Conservation (phyloP, 371 early-diverging fungal genomes). For the Apophysomyces elegans region DNA sequence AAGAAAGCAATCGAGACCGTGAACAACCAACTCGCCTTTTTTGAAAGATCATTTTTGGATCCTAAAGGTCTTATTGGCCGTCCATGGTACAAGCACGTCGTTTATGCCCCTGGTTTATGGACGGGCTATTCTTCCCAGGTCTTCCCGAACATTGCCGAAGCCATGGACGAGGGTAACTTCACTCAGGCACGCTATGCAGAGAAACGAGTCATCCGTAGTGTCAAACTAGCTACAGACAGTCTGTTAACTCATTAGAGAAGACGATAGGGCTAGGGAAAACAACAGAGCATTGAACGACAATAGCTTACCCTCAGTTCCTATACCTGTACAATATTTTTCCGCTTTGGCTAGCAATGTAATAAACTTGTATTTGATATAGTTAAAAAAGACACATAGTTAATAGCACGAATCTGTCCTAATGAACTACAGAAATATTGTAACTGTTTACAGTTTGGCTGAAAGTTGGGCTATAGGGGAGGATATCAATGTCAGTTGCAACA, state of each 20-base stretch:
- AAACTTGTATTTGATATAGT: too few species aligned
- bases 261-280: too few species aligned
- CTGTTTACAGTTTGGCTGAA: too few species aligned
- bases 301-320: too few species aligned
- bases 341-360: too few species aligned
- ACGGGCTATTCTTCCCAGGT: slow-evolving; percentile 53
- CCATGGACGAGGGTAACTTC: slow-evolving; percentile 39
- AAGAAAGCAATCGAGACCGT: slow-evolving; percentile 14
- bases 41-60: slow-evolving; percentile 63
- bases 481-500: too few species aligned
- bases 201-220: slow-evolving; percentile 25
- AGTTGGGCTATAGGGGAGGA: too few species aligned
- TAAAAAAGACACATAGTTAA: too few species aligned
- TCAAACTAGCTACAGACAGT: neutral
- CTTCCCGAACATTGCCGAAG: slow-evolving; percentile 59
- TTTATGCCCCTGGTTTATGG: slow-evolving; percentile 63
- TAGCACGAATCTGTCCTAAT: too few species aligned
- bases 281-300: too few species aligned
- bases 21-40: slow-evolving; percentile 47
- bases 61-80: slow-evolving; percentile 58
- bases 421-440: too few species aligned
- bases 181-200: slow-evolving; percentile 31
- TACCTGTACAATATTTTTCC: too few species aligned
- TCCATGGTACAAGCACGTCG: slow-evolving; percentile 67
- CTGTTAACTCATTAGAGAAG: neutral